Conservation (phyloP, 1,284 basidiomycete genomes). For the Earliella scabrosa region DNA sequence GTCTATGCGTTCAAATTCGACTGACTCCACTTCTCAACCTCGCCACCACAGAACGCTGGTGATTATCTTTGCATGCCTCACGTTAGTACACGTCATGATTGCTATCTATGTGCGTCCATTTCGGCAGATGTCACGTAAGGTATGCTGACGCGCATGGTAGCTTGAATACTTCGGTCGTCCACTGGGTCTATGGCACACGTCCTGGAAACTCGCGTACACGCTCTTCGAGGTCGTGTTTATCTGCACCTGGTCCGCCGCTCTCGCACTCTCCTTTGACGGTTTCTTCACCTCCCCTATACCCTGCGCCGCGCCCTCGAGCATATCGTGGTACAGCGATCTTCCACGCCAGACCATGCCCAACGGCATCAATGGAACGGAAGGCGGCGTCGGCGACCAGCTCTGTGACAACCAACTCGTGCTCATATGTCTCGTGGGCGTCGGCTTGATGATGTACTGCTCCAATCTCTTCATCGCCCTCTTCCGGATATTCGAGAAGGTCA, state of each 20-base stretch:
- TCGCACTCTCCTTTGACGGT: slow-evolving; percentile 89
- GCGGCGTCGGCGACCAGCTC: slow-evolving; percentile 55
- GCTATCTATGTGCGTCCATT: slow-evolving; percentile 73
- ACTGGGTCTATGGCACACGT: slow-evolving; percentile 87
- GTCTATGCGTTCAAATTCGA: slow-evolving; percentile 32
- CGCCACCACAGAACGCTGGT: slow-evolving; percentile 66
- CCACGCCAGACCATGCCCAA: slow-evolving; percentile 50
- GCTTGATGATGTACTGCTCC: slow-evolving; percentile 76
- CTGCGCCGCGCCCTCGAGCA: slow-evolving; percentile 63
- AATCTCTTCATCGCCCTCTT: slow-evolving; percentile 87
- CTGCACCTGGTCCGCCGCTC: slow-evolving; percentile 89
- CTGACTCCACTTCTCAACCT: slow-evolving; percentile 12
- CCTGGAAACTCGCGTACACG: slow-evolving; percentile 80
- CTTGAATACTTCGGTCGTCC: slow-evolving; percentile 92
- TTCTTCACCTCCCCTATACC: slow-evolving; percentile 87
- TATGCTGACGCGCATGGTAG: slow-evolving; percentile 42
- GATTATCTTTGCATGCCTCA: slow-evolving; percentile 86
- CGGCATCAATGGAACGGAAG: slow-evolving; percentile 44
- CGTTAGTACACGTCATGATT: slow-evolving; percentile 83
- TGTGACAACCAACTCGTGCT: slow-evolving; percentile 76
- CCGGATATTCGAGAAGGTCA: slow-evolving; percentile 88
- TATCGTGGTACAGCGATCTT: slow-evolving; percentile 73
- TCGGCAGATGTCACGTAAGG: not conserved
- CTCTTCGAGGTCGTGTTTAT: slow-evolving; percentile 87
- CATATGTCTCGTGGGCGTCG: slow-evolving; percentile 76